Evolutionary conservation across 108 stramenopile species (phyloP).

Genomic region (Fragilaria crotonensis): DNA sequence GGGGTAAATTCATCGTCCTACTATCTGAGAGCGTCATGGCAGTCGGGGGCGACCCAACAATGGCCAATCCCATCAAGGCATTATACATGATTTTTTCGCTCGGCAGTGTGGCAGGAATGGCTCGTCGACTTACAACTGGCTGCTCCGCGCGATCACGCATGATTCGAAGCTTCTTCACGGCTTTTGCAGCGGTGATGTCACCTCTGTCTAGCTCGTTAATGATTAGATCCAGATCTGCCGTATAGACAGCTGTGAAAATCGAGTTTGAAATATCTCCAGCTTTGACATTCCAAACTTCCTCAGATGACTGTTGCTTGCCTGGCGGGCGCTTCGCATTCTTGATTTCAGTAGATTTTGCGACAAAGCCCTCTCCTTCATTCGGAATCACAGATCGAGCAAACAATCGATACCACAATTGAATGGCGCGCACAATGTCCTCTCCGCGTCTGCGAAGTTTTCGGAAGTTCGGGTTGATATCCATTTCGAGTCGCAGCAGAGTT

Average conservation of each 20-base stretch:
- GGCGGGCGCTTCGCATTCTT: background rate
- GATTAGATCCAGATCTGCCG: conserved; percentile 50
- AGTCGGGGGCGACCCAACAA: conserved; percentile 60
- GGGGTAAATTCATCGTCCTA: conserved; percentile 51
- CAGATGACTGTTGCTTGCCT: background rate
- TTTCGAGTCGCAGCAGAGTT: conserved; percentile 47
- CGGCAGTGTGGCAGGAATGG: conserved; percentile 70
- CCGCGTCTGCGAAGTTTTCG: conserved; percentile 52
- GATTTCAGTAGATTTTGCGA: background rate
- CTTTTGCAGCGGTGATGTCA: conserved; percentile 32
- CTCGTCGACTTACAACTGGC: conserved; percentile 57
- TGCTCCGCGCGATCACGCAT: conserved; percentile 31
- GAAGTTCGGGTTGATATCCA: conserved; percentile 60
- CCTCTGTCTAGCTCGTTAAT: conserved; percentile 44
- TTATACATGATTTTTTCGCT: conserved; percentile 63
- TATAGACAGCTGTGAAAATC: conserved; percentile 69
- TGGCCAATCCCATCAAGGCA: conserved; percentile 48
- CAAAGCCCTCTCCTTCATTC: background rate
- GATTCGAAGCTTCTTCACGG: conserved; percentile 36
- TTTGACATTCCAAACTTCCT: conserved; percentile 34
- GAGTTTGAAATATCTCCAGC: conserved; percentile 20
- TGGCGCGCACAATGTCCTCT: conserved; percentile 49
- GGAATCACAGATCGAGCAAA: conserved; percentile 22
- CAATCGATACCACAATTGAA: conserved; percentile 56
- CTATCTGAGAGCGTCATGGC: conserved; percentile 68